These are phyloP conservation scores for Lepiota venenata DNA, from an alignment of 768 basidiomycete genomes.

Conservation along the genomic window DNA sequence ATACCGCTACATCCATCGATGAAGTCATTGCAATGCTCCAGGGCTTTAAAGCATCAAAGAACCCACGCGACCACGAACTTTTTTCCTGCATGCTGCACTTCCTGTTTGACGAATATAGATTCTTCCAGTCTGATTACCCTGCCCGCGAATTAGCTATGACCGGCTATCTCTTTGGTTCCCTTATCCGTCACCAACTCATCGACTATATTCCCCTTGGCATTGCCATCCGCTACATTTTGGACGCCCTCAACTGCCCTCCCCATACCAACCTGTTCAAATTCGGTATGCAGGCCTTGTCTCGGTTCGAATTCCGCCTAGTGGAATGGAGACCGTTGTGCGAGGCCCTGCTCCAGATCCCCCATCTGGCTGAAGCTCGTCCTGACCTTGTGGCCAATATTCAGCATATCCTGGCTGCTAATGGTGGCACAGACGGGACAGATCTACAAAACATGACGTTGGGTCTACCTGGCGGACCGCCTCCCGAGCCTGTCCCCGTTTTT, in stretches of 20 bases:
- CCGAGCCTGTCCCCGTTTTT: slow-evolving; percentile 59
- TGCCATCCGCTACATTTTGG: slow-evolving; percentile 94
- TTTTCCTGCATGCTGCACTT: slow-evolving; percentile 99
- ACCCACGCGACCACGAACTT: slow-evolving; percentile 86
- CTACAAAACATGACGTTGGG: slow-evolving; percentile 24
- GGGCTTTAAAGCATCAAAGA: slow-evolving; percentile 78
- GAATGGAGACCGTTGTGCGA: slow-evolving; percentile 96
- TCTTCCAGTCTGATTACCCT: slow-evolving; percentile 96
- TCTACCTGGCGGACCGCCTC: not conserved
- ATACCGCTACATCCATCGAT: slow-evolving; percentile 91
- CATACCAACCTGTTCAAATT: slow-evolving; percentile 95
- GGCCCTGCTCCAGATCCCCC: slow-evolving; percentile 82
- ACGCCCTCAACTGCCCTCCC: slow-evolving; percentile 87
- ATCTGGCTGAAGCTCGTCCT: slow-evolving; percentile 81
- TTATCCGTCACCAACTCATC: slow-evolving; percentile 91
- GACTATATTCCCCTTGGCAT: slow-evolving; percentile 94
- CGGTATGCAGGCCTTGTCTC: slow-evolving; percentile 84
- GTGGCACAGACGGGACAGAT: slow-evolving; percentile 35
- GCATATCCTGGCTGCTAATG: slow-evolving; percentile 58
- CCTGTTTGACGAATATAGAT: slow-evolving; percentile 99
- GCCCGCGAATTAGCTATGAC: slow-evolving; percentile 94
- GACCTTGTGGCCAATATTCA: slow-evolving; percentile 73
- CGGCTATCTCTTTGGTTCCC: slow-evolving; percentile 91
- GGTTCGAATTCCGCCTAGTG: slow-evolving; percentile 81
- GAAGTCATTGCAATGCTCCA: slow-evolving; percentile 89